Evolutionary conservation across 179 eudicot genomes (phyloP), one percentile per base, ranked within the genome.

Genomic region (Nepenthes alata): DNA sequence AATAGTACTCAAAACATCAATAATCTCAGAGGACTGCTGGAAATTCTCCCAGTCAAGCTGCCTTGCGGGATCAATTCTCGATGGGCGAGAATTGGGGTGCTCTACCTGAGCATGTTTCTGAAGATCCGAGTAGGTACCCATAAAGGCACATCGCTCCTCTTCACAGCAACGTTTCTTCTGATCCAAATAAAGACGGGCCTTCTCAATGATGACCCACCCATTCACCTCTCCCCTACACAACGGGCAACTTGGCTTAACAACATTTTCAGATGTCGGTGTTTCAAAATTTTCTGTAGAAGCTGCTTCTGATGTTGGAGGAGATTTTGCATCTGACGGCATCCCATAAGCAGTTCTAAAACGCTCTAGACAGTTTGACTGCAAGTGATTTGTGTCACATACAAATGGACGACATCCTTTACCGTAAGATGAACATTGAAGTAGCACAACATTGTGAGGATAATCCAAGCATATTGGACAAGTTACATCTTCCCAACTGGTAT

Each of bases 41-140:
- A 93, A 93, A 63, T 89, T 93, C 47, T 93, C 96, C 98, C 98
- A 91, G 63, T 88, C 98, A 60, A 91, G 85, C 76, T 84, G 91
- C 57, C 95, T 74, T 12, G 86, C 91, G 52, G 96, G 91, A 73
- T 91, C 98, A 52, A 91, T 77, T 75, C 71, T 84, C 38, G 98
- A 84, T 60, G 96, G 98, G 62, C 82, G 74, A 6, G 89, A 85
- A 70, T 86, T 76, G 55, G 98, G 98, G 61, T 91, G 98, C 66
- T 84, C 82, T 63, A 75, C 61, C 59, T 80, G 75, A 63, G 95
- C 96, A 73, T 91, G 98, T 65, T 83, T 80, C 71, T 77, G 83
- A 60, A 91, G 95, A 69, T 91, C 96, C 71, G 68, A 68, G 70
- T 71, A 89, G 45, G 87, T 79, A 35, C 98, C 98, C 14, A 70